Evolutionary conservation across 179 eudicot species (phyloP), one percentile per base, ranked within the genome.

Genomic region (Actinidia arguta): DNA sequence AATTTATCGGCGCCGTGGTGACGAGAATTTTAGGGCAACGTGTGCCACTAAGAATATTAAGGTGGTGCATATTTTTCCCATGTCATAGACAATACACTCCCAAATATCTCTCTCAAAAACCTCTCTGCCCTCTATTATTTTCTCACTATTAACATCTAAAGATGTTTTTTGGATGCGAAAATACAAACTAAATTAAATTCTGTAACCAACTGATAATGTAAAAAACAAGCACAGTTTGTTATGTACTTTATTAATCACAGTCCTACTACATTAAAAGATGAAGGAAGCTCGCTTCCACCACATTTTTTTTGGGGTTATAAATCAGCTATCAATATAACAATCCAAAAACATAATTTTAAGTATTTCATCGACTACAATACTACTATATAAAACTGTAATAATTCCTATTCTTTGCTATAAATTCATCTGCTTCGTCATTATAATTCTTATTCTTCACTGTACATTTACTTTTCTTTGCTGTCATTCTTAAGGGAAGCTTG

Each of bases 101-200:
- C n/a, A n/a, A n/a, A n/a, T n/a, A n/a, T n/a, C n/a, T n/a, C n/a
- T n/a, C n/a, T n/a, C n/a, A n/a, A n/a, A n/a, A n/a, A n/a, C n/a
- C n/a, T n/a, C n/a, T n/a, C n/a, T n/a, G n/a, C n/a, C n/a, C n/a
- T n/a, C n/a, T n/a, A n/a, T n/a, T n/a, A n/a, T n/a, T n/a, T n/a
- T n/a, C n/a, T 73, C 36, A 67, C 74, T 78, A 20, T 24, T 9
- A 16, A 73, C 24, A 22, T 14, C 18, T n/a, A 72, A 74, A 74
- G 22, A 39, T 20, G 42, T 39, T 39, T 39, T 39, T 3, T 39
- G 2, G 3, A 39, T 39, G 42, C 42, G 3, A 39, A 39, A n/a
- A n/a, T n/a, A 39, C 42, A 39, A n/a, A n/a, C n/a, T 39, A 39
- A 39, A 39, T 4, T 39, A 39, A 39, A 39, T 5, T 22, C 12